phyloP scores from a whole-genome alignment of 352 stramenopile species.

The Globisporangium yorkense region DNA sequence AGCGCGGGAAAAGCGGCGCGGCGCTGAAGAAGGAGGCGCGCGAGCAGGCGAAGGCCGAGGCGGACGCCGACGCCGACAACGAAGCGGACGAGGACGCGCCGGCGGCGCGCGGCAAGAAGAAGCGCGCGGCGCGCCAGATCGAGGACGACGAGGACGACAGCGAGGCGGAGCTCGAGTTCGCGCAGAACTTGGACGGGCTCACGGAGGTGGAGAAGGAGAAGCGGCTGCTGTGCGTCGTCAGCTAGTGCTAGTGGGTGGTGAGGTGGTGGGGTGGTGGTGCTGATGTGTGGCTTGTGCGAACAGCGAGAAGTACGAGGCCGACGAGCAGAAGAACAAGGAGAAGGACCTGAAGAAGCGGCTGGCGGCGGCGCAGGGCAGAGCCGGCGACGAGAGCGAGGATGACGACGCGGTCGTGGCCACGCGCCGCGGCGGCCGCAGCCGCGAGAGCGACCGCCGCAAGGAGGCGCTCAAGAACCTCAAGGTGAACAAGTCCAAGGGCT shows the following conservation, averaged over 20 bases:
- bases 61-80: conserved; percentile 49
- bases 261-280: neutral
- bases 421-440: conserved; percentile 46
- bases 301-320: conserved; percentile 80
- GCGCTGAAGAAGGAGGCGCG: conserved; percentile 27
- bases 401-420: conserved; percentile 39
- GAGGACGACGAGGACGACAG: conserved; percentile 39
- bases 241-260: neutral
- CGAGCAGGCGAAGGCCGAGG: conserved; percentile 36
- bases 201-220: conserved; percentile 88
- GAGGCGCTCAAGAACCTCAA: conserved; percentile 76
- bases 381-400: conserved; percentile 35
- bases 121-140: conserved; percentile 30
- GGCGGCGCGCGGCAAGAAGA: conserved; percentile 28
- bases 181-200: conserved; percentile 37
- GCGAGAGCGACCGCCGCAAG: conserved; percentile 71
- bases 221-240: conserved; percentile 48
- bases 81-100: conserved; percentile 41
- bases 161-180: conserved; percentile 51
- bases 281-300: neutral
- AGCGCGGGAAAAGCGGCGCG: conserved; percentile 13
- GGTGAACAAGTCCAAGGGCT: conserved; percentile 58
- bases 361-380: conserved; percentile 46
- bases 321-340: conserved; percentile 80
- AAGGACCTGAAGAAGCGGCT: conserved; percentile 77